Evolutionary conservation across 2,329 filamentous ascomycete genomes (phyloP), one percentile per base, ranked within the genome.

Genomic region (Neobulgaria alba): DNA sequence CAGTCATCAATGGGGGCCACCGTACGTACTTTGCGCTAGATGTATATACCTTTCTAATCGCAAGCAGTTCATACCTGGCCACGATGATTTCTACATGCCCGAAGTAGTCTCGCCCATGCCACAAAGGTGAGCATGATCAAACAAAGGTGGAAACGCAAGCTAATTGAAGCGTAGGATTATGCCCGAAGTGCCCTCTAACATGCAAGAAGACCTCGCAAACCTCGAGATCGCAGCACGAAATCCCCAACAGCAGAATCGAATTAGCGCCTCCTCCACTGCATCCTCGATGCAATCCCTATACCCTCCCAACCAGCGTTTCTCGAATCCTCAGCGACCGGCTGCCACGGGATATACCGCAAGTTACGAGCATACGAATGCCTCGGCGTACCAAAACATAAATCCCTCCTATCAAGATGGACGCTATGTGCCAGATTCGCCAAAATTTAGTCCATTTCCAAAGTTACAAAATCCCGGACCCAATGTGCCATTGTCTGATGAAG

Each of bases 161-260:
- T 29, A 19, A 16, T 33, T 33, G 15, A 35, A 18, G 12, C 21
- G 32, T 33, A 94, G 87, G 69, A 79, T 93, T 58, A 95, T 90
- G 79, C 85, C 87, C 61, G 88, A 95, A 72, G 88, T 95, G 52
- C 87, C 90, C 53, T 85, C 90, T 65, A 90, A 95, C 66, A 95
- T 98, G 77, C 88, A 95, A 67, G 82, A 94, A 58, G 90, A 85
- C 65, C 76, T 98, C 51, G 85, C 90, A 57, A 82, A 89, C 63
- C 78, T 98, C 68, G 89, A 95, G 71, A 73, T 88, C 46, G 81
- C 88, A 68, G 82, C 83, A 46, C 66, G 63, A 67, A 73, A 64
- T 57, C 64, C 59, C 20, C 32, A 17, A 35, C 54, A 43, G 48
- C 53, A 42, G 36, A 42, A 51, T 50, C 53, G 48, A 31, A 48